phyloP scores from a whole-genome alignment of 352 stramenopile species.

The Globisporangium spinosum region DNA sequence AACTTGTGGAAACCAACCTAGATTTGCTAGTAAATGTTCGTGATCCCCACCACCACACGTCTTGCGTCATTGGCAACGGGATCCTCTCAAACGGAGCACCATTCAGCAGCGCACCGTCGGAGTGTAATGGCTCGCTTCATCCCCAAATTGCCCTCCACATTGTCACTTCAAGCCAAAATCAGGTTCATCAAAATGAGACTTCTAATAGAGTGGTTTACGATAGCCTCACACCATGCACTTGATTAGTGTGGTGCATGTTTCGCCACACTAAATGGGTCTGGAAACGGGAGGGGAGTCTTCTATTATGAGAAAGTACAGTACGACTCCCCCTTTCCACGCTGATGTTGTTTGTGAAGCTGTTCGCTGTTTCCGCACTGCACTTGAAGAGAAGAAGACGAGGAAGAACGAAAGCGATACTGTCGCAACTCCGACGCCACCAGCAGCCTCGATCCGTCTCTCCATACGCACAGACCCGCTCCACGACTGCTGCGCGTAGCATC shows the following conservation, averaged over 20 bases:
- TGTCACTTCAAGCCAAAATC: no score
- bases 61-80: neutral
- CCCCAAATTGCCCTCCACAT: no score
- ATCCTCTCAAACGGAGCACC: neutral
- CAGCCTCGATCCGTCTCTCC: neutral
- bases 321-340: conserved; percentile 1
- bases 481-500: neutral
- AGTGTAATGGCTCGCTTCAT: no score
- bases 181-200: neutral
- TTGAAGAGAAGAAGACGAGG: conserved; percentile 2
- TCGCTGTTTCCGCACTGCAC: conserved; percentile 1
- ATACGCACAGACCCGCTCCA: neutral
- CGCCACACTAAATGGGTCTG: no score
- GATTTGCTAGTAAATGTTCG: neutral
- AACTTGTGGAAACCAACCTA: neutral
- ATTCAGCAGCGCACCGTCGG: no score
- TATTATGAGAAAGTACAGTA: neutral
- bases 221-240: neutral
- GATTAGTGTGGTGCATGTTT: neutral
- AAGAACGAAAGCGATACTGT: neutral
- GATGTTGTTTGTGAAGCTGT: conserved; percentile 5
- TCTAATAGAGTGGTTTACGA: neutral
- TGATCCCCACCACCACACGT: neutral
- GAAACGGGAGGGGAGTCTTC: neutral
- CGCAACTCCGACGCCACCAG: neutral